These are phyloP conservation scores for Diaporthe sp. DNA, from an alignment of 2,329 filamentous ascomycete genomes.

Conservation along the genomic window DNA sequence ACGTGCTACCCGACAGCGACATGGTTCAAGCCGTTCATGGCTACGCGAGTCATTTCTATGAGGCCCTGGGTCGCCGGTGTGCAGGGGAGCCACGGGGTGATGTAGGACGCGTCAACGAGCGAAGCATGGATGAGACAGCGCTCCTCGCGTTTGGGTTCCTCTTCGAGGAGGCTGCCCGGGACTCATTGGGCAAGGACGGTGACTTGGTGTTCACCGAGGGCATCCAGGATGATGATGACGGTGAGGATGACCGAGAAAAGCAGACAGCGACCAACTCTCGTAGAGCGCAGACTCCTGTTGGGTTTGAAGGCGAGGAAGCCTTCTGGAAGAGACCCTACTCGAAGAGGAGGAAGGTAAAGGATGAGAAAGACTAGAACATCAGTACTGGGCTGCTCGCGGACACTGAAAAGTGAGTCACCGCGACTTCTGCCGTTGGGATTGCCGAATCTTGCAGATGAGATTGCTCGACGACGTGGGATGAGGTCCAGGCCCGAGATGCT, in stretches of 20 bases:
- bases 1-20: slow-evolving; percentile 75
- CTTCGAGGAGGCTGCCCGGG: slow-evolving; percentile 77
- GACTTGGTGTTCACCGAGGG: slow-evolving; percentile 80
- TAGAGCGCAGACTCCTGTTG: slow-evolving; percentile 35
- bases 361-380: slow-evolving; percentile 23
- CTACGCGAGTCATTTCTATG: slow-evolving; percentile 78
- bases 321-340: slow-evolving; percentile 44
- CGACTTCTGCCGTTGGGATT: neutral
- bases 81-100: slow-evolving; percentile 30
- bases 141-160: slow-evolving; percentile 81
- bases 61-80: slow-evolving; percentile 49
- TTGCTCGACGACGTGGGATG: neutral
- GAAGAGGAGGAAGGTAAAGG: slow-evolving; percentile 52
- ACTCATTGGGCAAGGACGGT: slow-evolving; percentile 73
- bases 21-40: slow-evolving; percentile 77
- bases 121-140: slow-evolving; percentile 83
- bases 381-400: neutral
- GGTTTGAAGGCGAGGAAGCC: slow-evolving; percentile 39
- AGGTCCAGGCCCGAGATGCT: neutral
- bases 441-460: neutral
- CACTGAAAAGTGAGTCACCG: neutral
- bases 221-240: slow-evolving; percentile 46
- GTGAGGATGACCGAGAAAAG: slow-evolving; percentile 6
- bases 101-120: slow-evolving; percentile 58
- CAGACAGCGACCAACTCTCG: slow-evolving; percentile 22